Evolutionary conservation across 2,329 filamentous ascomycete genomes (phyloP), one percentile per base, ranked within the genome.

Genomic region (Penicillium sp.): DNA sequence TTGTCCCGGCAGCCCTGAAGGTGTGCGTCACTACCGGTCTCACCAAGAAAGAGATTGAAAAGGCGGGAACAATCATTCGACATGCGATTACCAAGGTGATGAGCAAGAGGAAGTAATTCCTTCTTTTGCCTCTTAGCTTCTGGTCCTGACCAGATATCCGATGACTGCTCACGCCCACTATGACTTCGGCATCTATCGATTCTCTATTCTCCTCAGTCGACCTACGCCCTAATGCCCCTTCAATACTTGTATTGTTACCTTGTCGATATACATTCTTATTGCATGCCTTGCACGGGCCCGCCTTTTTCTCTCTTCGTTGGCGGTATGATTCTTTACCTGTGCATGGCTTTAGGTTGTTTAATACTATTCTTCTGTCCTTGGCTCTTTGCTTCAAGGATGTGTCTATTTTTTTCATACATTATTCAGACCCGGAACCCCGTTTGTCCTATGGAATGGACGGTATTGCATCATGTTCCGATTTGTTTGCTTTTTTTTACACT

Each of bases 81-180:
- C 92, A 97, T 75, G 93, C 94, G 15, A 90, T 97, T 62, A 96
- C 92, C 49, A 97, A 96, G 77, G 86, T 97, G 58, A 86, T 99
- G 81, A 82, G 80, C 64, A 76, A 76, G 66, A 76, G 75, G 68
- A 81, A 75, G 62, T 79, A 65, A 65, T 75, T 18, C 25, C 41
- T 41, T 56, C 47, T 42, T 35, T 25, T 27, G 32, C 55, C 40
- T 44, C 50, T 56, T 23, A 54, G 50, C 48, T 42, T 48, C 55
- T 51, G 49, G 53, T 54, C 29, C 54, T 42, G 44, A 46, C 41
- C 52, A 42, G 48, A 44, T 42, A 52, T 49, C 34, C 38, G 56
- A 65, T 61, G 56, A 66, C 57, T 45, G 50, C 56, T 66, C 55
- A 69, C 62, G 62, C 58, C 56, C 50, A 46, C 29, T 46, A 64